Conservation (phyloP, 2,329 filamentous ascomycete genomes). For the Aspergillus tubingensis region DNA sequence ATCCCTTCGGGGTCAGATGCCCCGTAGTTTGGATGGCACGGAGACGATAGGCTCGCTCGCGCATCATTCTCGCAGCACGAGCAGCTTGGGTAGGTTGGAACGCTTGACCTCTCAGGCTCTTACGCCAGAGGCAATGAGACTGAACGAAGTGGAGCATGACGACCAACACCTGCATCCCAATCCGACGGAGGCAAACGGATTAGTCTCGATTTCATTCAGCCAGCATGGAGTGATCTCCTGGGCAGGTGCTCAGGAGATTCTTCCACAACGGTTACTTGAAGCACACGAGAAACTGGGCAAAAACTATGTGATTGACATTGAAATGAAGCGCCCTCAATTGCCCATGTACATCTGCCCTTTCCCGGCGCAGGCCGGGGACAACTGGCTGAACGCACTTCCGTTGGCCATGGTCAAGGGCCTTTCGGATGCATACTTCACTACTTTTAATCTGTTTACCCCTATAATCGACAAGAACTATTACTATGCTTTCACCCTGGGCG, state of each 20-base stretch:
- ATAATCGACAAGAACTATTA: slow-evolving; percentile 56
- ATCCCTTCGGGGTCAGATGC: slow-evolving; percentile 34
- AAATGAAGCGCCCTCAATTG: slow-evolving; percentile 50
- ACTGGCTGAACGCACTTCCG: slow-evolving; percentile 52
- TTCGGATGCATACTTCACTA: slow-evolving; percentile 57
- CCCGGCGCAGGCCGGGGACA: slow-evolving; percentile 35
- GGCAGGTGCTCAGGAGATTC: slow-evolving; percentile 49
- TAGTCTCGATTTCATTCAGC: slow-evolving; percentile 51
- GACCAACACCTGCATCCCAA: slow-evolving; percentile 22
- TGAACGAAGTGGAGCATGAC: slow-evolving; percentile 33
- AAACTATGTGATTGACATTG: slow-evolving; percentile 54
- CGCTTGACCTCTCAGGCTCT: slow-evolving; percentile 22
- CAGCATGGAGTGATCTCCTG: slow-evolving; percentile 54
- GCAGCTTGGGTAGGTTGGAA: slow-evolving; percentile 13
- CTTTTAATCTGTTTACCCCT: slow-evolving; percentile 56
- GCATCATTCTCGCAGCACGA: slow-evolving; percentile 15
- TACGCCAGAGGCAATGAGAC: slow-evolving; percentile 32
- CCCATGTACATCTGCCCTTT: slow-evolving; percentile 44
- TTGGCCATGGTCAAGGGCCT: slow-evolving; percentile 54
- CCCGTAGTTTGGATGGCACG: slow-evolving; percentile 19
- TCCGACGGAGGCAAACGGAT: slow-evolving; percentile 33
- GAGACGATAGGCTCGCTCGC: slow-evolving; percentile 19
- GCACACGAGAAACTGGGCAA: slow-evolving; percentile 43
- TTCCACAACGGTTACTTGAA: slow-evolving; percentile 45
- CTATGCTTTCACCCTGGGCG: slow-evolving; percentile 52